These are phyloP conservation scores for Aspergillus avenaceus DNA, from an alignment of 495 filamentous ascomycete species.

Conservation along the genomic window DNA sequence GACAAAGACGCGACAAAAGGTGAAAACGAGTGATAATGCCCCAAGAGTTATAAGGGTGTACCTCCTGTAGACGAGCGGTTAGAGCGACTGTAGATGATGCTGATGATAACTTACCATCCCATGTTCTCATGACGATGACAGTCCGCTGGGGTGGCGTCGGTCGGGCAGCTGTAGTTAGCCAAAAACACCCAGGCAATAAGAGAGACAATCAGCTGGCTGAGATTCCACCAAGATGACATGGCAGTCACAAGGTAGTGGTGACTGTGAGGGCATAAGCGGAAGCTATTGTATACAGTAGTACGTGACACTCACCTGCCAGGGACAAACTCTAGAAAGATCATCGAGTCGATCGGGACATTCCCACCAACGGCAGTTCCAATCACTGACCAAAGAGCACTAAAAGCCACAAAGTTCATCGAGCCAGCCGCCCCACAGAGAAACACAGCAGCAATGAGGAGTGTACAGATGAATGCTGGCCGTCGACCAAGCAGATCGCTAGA, in stretches of 20 bases:
- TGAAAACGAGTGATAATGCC: constrained; percentile 22
- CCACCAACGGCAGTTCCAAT: constrained; percentile 32
- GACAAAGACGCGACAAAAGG: constrained; percentile 25
- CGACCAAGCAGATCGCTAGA: constrained; percentile 31
- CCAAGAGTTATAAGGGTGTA: constrained; percentile 31
- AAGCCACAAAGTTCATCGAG: constrained; percentile 26
- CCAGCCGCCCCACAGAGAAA: constrained; percentile 28
- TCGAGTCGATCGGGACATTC: constrained; percentile 30
- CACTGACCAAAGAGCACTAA: constrained; percentile 31
- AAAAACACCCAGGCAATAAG: constrained; percentile 31
- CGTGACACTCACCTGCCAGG: constrained; percentile 20
- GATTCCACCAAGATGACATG: constrained; percentile 32
- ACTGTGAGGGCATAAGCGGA: too few relatives aligned
- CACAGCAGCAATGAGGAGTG: constrained; percentile 23
- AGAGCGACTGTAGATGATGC: too few relatives aligned
- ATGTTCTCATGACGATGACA: constrained; percentile 27
- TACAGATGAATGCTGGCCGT: constrained; percentile 28
- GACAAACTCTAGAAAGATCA: constrained; percentile 31
- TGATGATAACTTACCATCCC: constrained; percentile 27
- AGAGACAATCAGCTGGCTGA: constrained; percentile 29
- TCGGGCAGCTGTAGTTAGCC: constrained; percentile 29
- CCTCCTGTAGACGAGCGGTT: constrained; percentile 14
- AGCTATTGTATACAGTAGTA: too few relatives aligned
- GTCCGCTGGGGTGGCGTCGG: constrained; percentile 20
- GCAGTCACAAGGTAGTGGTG: constrained; percentile 31